Conservation (phyloP, 2,329 filamentous ascomycete genomes). For the Cladophialophora chaetospira region DNA sequence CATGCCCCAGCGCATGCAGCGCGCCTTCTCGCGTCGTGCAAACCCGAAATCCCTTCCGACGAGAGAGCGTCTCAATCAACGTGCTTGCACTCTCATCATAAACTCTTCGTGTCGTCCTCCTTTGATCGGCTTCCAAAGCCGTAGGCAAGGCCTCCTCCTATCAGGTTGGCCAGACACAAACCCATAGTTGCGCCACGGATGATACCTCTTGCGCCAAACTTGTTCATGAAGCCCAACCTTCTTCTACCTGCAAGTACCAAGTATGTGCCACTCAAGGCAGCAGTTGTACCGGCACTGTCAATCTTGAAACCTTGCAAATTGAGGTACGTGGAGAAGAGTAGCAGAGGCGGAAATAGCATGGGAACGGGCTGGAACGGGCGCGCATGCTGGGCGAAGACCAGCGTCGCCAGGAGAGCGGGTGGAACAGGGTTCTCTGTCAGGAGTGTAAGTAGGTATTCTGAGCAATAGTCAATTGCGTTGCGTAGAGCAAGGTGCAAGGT, state of each 20-base stretch:
- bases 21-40: too few relatives aligned
- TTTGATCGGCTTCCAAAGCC: conserved; percentile 46
- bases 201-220: conserved; percentile 48
- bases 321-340: conserved; percentile 67
- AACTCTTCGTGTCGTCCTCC: conserved; percentile 37
- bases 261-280: conserved; percentile 67
- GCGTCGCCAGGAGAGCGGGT: conserved; percentile 64
- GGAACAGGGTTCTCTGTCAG: conserved; percentile 63
- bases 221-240: conserved; percentile 50
- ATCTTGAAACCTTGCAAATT: conserved; percentile 64
- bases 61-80: too few relatives aligned
- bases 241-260: conserved; percentile 63
- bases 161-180: conserved; percentile 48
- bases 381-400: conserved; percentile 66
- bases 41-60: too few relatives aligned
- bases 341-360: conserved; percentile 67
- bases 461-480: conserved; percentile 24
- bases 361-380: conserved; percentile 67
- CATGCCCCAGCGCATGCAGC: too few relatives aligned
- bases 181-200: conserved; percentile 50
- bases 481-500: conserved; percentile 2
- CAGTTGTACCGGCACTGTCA: conserved; percentile 64
- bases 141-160: conserved; percentile 51
- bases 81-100: not conserved
- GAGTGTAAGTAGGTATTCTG: conserved; percentile 30